Evolutionary conservation across 2,329 filamentous ascomycete species (phyloP).

Genomic region (Ilyonectria mors-panacis): DNA sequence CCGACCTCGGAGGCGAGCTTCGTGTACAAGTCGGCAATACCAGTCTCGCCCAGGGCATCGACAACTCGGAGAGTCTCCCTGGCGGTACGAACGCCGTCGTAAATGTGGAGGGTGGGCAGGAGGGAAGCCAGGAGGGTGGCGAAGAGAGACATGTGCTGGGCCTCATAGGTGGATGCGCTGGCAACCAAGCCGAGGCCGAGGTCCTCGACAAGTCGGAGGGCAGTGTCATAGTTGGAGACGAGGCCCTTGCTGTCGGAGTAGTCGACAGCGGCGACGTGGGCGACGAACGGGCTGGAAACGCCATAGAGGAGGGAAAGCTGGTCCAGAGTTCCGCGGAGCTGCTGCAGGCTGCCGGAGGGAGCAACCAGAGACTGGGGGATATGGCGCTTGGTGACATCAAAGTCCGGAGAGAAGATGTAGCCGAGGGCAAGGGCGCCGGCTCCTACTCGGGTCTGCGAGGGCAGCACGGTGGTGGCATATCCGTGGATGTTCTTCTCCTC

Average conservation of each 20-base stretch:
- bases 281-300: conserved; percentile 92
- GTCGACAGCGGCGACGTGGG: conserved; percentile 92
- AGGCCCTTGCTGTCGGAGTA: conserved; percentile 80
- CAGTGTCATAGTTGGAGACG: conserved; percentile 88
- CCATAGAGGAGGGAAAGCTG: conserved; percentile 93
- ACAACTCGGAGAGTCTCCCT: conserved; percentile 87
- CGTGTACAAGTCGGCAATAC: conserved; percentile 78
- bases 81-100: conserved; percentile 87
- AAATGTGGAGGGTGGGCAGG: conserved; percentile 88
- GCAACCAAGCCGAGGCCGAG: conserved; percentile 89
- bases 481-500: conserved; percentile 86
- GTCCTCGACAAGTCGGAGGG: conserved; percentile 87
- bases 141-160: conserved; percentile 95
- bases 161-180: conserved; percentile 89
- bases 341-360: conserved; percentile 84
- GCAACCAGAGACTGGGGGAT: conserved; percentile 93
- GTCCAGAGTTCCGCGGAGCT: conserved; percentile 87
- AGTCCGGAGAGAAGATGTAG: conserved; percentile 98
- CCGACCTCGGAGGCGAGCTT: conserved; percentile 74
- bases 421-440: conserved; percentile 93
- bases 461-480: conserved; percentile 81
- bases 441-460: conserved; percentile 89
- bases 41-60: conserved; percentile 82
- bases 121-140: conserved; percentile 84
- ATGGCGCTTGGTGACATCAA: conserved; percentile 90